Evolutionary conservation across 2,329 filamentous ascomycete species (phyloP), one percentile per base, ranked within the genome.

Genomic region (Lanzia echinophila): DNA sequence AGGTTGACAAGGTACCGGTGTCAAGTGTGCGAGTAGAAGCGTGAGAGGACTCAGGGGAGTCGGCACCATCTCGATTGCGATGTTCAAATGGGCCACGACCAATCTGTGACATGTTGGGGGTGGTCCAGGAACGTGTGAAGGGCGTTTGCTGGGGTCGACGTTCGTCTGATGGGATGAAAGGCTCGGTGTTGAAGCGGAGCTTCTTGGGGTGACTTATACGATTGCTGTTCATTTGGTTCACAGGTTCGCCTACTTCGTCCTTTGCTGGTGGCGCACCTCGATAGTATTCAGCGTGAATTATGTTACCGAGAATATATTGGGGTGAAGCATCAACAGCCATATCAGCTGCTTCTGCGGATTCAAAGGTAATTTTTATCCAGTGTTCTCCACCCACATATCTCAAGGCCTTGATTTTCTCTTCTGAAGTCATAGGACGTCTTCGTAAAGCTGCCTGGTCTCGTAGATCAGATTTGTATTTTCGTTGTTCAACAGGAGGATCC

Each of bases 291-390:
- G 86, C 88, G 63, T 81, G 83, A 24, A 91, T 82, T 12, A 86
- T 69, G 65, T 87, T 77, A 11, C 87, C 87, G 53, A 88, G 75
- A 57, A 91, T 81, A 56, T 78, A 78, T 70, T 90, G 84, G 0
- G 87, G 87, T 49, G 86, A 89, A 51, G 81, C 79, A 65, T 79
- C 86, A 41, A 84, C 72, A 20, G 87, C 87, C 11, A 81, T 75
- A 56, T 88, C 84, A 19, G 86, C 87, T 2, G 86, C 84, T 61
- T 86, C 79, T 47, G 79, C 76, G 41, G 83, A 88, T 70, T 90
- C 87, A 64, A 90, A 91, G 1, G 87, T 91, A 53, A 91, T 76
- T 69, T 90, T 90, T 63, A 96, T 90, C 92, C 92, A 97, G 74
- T 96, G 88, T 62, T 87, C 81, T 42, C 92, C 92, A 47, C 90